These are phyloP conservation scores for Annulohypoxylon truncatum DNA, from an alignment of 2,329 filamentous ascomycete genomes.

Conservation along the genomic window DNA sequence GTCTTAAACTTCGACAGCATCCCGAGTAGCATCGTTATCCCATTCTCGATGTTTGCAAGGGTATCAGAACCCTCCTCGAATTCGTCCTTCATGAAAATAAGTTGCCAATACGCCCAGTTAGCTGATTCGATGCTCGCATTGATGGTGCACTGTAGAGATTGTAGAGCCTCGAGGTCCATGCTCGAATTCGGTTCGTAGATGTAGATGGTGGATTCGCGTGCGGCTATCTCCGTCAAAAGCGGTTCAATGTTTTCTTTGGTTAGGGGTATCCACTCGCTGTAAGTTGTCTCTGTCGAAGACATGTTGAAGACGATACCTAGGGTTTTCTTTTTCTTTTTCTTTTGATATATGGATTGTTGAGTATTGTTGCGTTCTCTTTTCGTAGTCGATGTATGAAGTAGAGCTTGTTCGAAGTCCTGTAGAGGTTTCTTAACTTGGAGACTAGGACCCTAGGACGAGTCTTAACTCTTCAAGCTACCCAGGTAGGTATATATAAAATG, in stretches of 20 bases:
- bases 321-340: too few relatives aligned
- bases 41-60: background rate
- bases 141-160: background rate
- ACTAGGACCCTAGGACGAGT: background rate
- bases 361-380: too few relatives aligned
- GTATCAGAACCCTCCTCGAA: background rate
- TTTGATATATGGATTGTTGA: too few relatives aligned
- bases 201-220: background rate
- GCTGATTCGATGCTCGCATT: background rate
- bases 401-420: too few relatives aligned
- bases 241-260: background rate
- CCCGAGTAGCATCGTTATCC: background rate
- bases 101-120: background rate
- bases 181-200: background rate
- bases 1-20: background rate
- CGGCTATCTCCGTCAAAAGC: background rate
- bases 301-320: too few relatives aligned
- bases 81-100: background rate
- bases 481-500: background rate
- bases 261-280: background rate
- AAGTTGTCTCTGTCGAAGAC: background rate
- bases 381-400: too few relatives aligned
- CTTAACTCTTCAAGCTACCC: too few relatives aligned
- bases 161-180: background rate
- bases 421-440: background rate